Evolutionary conservation across 208 protist genomes (phyloP), one percentile per base, ranked within the genome.

Genomic region (Endotrypanum monterogeii): DNA sequence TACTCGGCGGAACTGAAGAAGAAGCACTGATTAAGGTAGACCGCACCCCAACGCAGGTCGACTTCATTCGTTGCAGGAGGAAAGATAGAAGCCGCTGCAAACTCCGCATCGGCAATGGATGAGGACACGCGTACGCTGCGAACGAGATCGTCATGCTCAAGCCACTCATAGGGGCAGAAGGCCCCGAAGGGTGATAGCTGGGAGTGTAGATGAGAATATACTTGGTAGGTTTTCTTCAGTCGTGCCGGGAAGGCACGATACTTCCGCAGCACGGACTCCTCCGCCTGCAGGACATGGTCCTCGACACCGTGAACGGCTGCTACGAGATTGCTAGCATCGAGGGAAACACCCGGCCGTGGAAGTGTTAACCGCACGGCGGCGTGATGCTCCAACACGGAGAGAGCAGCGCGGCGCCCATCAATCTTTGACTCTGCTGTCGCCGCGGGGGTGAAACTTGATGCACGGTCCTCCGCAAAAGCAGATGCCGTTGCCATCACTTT

Each of bases 121-220:
- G 18, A 4, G 0, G 67, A 62, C 1, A 44, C 25, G 39, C 23
- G 76, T 39, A 80, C 54, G 76, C 70, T 75, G 62, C 51, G 69
- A 69, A 93, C 76, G 23, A 97, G 80, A 63, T 93, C 79, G 4
- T 66, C 71, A 60, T 93, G 65, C 54, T 91, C 80, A 20, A 83
- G 67, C 93, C 93, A 97, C 65, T 83, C 83, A 78, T 94, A 94
- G 18, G 93, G 89, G 83, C 93, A 97, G 79, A 87, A 97, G 72
- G 80, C 86, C 46, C 71, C 48, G 74, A 92, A 97, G 60, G 86
- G 71, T n/a, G 89, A 94, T 23, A 94, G 78, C 63, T 87, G 54
- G 6, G 50, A 68, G 37, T 83, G 75, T 23, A 93, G 51, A 48
- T 83, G 16, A 9, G 41, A 60, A 18, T 55, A 69, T 7, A 85